Evolutionary conservation across 2,329 filamentous ascomycete species (phyloP), one percentile per base, ranked within the genome.

Genomic region (Septoria petroselini): DNA sequence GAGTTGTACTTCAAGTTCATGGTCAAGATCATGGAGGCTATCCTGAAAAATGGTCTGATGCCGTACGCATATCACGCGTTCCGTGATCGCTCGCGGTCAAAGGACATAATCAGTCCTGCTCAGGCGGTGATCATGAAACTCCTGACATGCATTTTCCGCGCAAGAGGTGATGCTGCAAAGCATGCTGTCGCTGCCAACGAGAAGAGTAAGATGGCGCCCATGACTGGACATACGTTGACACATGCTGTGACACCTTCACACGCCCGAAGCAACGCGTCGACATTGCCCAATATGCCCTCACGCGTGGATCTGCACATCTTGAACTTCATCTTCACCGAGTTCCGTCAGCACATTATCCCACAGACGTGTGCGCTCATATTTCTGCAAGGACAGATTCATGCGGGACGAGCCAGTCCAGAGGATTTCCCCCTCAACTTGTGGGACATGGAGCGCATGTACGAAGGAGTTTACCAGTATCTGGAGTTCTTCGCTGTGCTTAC

Each of bases 381-480:
- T 63, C 79, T 95, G 2, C 91, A 97, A 71, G 88, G 88, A 12
- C 86, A 95, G 65, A 95, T 96, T 27, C 84, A 88, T 34, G 83
- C 85, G 33, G 83, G 85, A 25, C 78, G 83, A 49, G 82, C 85
- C 12, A 81, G 91, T 53, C 83, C 88, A 0, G 83, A 88, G 54
- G 91, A 96, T 63, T 97, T 96, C 62, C 91, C 91, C 0, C 83
- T 96, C 1, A 94, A 97, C 62, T 80, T 90, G 39, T 97, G 91
- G 91, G 91, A 97, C 63, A 95, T 97, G 86, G 91, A 97, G 67
- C 83, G 91, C 11, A 91, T 94, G 51, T 95, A 95, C 67, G 91
- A 97, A 64, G 91, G 91, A 0, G 82, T 97, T 1, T 89, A 91
- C 43, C 91, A 96, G 68, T 95, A 95, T 65, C 81, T 97, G 1